Conservation (phyloP, 192 early-diverging fungal species). For the Rhizophlyctis rosea region DNA sequence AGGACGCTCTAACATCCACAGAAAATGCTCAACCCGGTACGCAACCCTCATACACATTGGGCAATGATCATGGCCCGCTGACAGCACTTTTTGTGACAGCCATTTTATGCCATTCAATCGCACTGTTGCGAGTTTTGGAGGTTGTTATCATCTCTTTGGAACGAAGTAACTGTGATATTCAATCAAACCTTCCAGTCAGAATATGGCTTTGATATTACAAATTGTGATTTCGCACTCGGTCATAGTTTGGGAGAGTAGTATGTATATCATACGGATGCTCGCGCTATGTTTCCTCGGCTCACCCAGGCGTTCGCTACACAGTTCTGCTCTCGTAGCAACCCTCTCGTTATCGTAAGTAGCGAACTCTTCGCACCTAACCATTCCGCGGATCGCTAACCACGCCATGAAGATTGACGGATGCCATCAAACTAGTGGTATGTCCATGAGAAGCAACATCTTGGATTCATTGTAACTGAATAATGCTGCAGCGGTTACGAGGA, state of each 20-base stretch:
- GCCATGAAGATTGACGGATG: slow-evolving; percentile 61
- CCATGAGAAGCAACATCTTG: not conserved
- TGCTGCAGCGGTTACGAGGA: slow-evolving; percentile 67
- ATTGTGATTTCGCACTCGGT: slow-evolving; percentile 79
- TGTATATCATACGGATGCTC: no score
- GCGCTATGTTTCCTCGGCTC: no score
- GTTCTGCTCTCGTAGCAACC: slow-evolving; percentile 49
- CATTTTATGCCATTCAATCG: slow-evolving; percentile 87
- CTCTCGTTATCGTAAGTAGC: slow-evolving; percentile 39
- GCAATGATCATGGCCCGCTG: slow-evolving; percentile 3
- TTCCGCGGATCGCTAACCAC: slow-evolving; percentile 7
- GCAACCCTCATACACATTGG: slow-evolving; percentile 2
- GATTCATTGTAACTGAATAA: not conserved
- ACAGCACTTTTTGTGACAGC: slow-evolving; percentile 36
- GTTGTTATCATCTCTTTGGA: slow-evolving; percentile 33
- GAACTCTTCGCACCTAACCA: not conserved
- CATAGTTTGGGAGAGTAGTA: slow-evolving; percentile 93
- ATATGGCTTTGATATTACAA: slow-evolving; percentile 72
- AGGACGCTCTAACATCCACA: slow-evolving; percentile 55
- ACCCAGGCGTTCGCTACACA: slow-evolving; percentile 43
- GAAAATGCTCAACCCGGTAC: slow-evolving; percentile 79
- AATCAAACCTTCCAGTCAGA: no score
- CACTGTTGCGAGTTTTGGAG: slow-evolving; percentile 79
- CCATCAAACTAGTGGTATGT: slow-evolving; percentile 77
- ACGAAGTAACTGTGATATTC: no score